Conservation (phyloP, 768 basidiomycete species). For the Royoungia palumana region DNA sequence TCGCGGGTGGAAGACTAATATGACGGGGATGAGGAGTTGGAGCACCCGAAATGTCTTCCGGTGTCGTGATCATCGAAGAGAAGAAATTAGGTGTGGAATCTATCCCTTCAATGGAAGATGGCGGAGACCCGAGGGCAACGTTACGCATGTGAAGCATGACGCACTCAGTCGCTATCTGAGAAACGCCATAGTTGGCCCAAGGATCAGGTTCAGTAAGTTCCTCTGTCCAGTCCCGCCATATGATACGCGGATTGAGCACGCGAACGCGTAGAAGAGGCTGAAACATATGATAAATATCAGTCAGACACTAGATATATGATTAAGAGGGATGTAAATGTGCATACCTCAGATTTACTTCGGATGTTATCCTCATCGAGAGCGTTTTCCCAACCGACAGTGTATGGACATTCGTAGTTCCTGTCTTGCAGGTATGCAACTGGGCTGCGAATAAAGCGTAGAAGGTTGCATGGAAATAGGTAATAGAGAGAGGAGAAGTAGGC, state of each 20-base stretch:
- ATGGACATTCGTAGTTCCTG: slow-evolving; percentile 52
- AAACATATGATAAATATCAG: slow-evolving; percentile 3
- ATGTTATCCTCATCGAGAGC: slow-evolving; percentile 68
- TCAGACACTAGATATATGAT: background rate
- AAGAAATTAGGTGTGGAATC: slow-evolving; percentile 4
- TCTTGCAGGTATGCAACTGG: slow-evolving; percentile 63
- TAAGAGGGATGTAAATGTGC: slow-evolving; percentile 11
- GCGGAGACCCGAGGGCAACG: slow-evolving; percentile 46
- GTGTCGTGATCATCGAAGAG: slow-evolving; percentile 11
- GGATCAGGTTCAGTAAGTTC: slow-evolving; percentile 64
- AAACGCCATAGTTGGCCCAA: slow-evolving; percentile 63
- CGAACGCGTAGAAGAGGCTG: slow-evolving; percentile 70
- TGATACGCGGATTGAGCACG: slow-evolving; percentile 68
- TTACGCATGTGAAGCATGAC: slow-evolving; percentile 64
- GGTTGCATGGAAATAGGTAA: slow-evolving; percentile 89
- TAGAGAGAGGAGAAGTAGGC: slow-evolving; percentile 78
- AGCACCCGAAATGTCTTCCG: slow-evolving; percentile 21
- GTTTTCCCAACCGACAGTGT: slow-evolving; percentile 67
- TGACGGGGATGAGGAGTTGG: slow-evolving; percentile 35
- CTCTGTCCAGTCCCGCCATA: slow-evolving; percentile 58
- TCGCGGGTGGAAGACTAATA: slow-evolving; percentile 32
- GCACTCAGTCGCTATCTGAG: slow-evolving; percentile 64
- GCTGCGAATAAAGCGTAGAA: slow-evolving; percentile 70
- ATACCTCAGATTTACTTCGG: slow-evolving; percentile 68
- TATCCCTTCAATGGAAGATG: background rate